Base-by-base conservation (phyloP, 2,329 filamentous ascomycete genomes). In the Phialophora macrospora region DNA sequence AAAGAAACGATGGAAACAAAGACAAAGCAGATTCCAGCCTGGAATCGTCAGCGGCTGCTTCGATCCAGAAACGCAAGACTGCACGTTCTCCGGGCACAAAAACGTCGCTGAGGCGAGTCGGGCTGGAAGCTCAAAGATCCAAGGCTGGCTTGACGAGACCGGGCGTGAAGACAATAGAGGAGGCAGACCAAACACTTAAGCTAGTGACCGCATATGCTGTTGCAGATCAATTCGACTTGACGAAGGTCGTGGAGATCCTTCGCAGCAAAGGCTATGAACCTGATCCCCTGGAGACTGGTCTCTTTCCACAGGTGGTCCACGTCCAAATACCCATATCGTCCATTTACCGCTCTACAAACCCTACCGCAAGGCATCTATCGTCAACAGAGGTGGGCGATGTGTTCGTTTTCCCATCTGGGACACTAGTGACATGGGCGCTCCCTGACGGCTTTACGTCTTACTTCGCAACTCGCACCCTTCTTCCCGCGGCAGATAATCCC, bases 391-490 rank as follows among this genome's bases (percentile, higher is more conserved):
- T 87, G 64, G 93, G 93, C 38, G 95, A 99, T 78, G 87, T 98
- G 58, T 98, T 98, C 75, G 89, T 99, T 63, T 99, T 99, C 71
- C 93, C 94, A 8, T 97, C 93, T 0, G 95, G 95, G 11, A 96
- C 93, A 12, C 85, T 98, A 7, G 95, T 98, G 5, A 90, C 92
- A 26, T 99, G 95, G 95, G 91, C 91, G 4, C 83, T 97, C 1
- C 89, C 92, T 0, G 86, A 92, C 67, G 87, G 90, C 64, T 86
- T 92, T 20, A 89, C 93, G 17, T 84, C 84, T 22, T 85, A 84
- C 56, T 80, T 93, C 26, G 88, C 90, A 4, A 90, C 90, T 8
- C 86, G 85, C 63, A 88, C 90, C 34, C 83, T 98, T 12, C 84
- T 91, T 22, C 85, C 88, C 0, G 93, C 94, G 0, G 91, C 93